These are phyloP conservation scores for Apophysomyces variabilis DNA, from an alignment of 371 early-diverging fungal genomes.

Conservation along the genomic window DNA sequence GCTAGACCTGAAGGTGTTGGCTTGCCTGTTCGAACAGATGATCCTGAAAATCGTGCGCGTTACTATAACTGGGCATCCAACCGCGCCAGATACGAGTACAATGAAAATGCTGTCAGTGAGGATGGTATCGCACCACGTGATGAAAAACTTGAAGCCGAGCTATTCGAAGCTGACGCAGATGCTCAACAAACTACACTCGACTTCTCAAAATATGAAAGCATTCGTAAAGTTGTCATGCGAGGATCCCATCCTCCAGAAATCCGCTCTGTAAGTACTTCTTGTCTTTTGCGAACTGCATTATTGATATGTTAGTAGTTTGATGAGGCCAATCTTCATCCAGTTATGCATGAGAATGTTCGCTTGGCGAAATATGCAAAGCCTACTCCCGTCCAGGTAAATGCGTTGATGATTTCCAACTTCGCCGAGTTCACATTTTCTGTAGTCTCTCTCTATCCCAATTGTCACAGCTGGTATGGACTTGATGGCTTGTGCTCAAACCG, in stretches of 20 bases:
- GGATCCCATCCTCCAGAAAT: slow-evolving; percentile 48
- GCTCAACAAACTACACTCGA: slow-evolving; percentile 58
- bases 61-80: slow-evolving; percentile 58
- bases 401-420: too few relatives aligned
- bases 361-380: slow-evolving; percentile 64
- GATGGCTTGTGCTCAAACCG: slow-evolving; percentile 94
- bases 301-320: slow-evolving; percentile 38
- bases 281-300: not conserved
- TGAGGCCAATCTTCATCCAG: slow-evolving; percentile 49
- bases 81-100: slow-evolving; percentile 58
- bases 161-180: slow-evolving; percentile 44
- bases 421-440: not conserved
- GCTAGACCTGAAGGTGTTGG: slow-evolving; percentile 24
- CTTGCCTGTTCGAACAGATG: slow-evolving; percentile 23
- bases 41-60: slow-evolving; percentile 33
- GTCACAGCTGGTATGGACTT: slow-evolving; percentile 78
- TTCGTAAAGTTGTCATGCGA: slow-evolving; percentile 51
- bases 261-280: slow-evolving; percentile 26
- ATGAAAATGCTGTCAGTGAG: slow-evolving; percentile 44
- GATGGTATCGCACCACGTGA: slow-evolving; percentile 46
- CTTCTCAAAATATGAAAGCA: slow-evolving; percentile 55
- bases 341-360: slow-evolving; percentile 59
- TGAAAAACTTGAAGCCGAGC: slow-evolving; percentile 45
- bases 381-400: slow-evolving; percentile 70
- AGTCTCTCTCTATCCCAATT: slow-evolving; percentile 78